A percentile compares a stretch with the other conserved stretches of the same genome.
Evolutionary conservation across 495 filamentous ascomycete genomes (phyloP).

Genomic region (Aspergillus olivimuriae): DNA sequence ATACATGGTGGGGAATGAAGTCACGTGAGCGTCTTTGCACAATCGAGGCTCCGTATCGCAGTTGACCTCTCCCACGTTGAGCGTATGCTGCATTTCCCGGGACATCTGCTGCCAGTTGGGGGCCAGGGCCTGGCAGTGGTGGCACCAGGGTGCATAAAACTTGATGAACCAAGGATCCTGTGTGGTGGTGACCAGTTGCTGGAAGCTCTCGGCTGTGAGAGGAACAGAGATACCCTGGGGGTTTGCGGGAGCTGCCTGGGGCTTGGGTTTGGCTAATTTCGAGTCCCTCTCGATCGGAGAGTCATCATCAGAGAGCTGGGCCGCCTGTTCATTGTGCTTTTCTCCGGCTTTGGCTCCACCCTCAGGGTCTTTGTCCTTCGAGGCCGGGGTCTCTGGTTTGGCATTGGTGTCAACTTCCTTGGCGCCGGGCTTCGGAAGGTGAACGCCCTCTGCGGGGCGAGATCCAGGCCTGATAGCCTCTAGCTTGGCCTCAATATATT

Average conservation of each 20-base stretch:
- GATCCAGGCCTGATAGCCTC: constrained; percentile 75
- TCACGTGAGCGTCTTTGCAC: constrained; percentile 80
- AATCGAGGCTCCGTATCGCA: constrained; percentile 78
- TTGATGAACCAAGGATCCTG: constrained; percentile 97
- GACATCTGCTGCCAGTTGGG: constrained; percentile 86
- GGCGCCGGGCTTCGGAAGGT: constrained; percentile 55
- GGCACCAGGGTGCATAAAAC: constrained; percentile 97
- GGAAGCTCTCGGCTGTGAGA: constrained; percentile 80
- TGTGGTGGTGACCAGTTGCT: constrained; percentile 75
- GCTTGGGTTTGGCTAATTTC: constrained; percentile 23
- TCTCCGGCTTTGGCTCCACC: constrained; percentile 38
- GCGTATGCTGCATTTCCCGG: constrained; percentile 75
- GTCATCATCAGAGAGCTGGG: constrained; percentile 24
- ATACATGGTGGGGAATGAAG: constrained; percentile 78
- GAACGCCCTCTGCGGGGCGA: constrained; percentile 55
- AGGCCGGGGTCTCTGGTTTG: constrained; percentile 37
- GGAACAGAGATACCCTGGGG: constrained; percentile 64
- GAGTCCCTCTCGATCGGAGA: constrained; percentile 24
- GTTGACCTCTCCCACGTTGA: constrained; percentile 95
- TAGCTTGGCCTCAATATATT: constrained; percentile 68
- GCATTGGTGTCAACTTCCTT: constrained; percentile 39
- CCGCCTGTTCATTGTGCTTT: constrained; percentile 38
- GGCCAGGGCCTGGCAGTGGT: constrained; percentile 86
- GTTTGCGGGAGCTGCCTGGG: constrained; percentile 57
- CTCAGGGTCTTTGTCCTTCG: constrained; percentile 45